Evolutionary conservation across 129 eudicot species (phyloP), one percentile per base, ranked within the genome.

Genomic region (Artemisia argyi): DNA sequence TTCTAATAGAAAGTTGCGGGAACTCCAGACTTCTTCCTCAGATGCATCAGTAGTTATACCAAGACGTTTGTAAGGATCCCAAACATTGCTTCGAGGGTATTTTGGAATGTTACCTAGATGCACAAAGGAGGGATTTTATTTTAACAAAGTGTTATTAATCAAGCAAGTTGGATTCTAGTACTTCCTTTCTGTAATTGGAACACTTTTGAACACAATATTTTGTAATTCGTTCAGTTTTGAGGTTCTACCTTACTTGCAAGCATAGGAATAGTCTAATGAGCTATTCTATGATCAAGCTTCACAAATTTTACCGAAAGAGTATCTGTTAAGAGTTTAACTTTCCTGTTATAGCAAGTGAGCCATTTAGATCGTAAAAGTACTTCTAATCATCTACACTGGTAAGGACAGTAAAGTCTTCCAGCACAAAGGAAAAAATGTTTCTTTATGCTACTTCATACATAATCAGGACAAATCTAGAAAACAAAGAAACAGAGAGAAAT

Each of bases 1-100:
- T 70, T 74, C 79, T 76, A 90, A 64, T 54, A 93, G 77, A 76
- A 92, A 92, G 83, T 92, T 92, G 22, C 98, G 84, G 53, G 98
- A 84, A 74, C 95, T 83, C 98, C 98, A 92, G 8, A 92, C 85
- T 83, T 92, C 98, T 66, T 92, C 96, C 79, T 89, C 96, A 7
- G 96, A 85, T 11, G 98, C 96, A 83, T 92, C 91, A n/a, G 79
- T 65, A 71, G 76, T 77, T 79, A 92, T 75, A 32, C 98, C 98
- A 72, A 92, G 91, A 26, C 96, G 96, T 84, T 87, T 92, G 77
- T 89, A 92, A 48, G 98, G 98, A 83, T 93, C 92, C 98, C 98
- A 89, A 32, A 89, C 95, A 66, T 73, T 87, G 55, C 83, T 59
- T 60, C 98, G 66, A 16, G 98, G 87, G 64, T 89, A 93, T 70